phyloP scores from a whole-genome alignment of 2,329 filamentous ascomycete species.

The Magnaporthales sp. region DNA sequence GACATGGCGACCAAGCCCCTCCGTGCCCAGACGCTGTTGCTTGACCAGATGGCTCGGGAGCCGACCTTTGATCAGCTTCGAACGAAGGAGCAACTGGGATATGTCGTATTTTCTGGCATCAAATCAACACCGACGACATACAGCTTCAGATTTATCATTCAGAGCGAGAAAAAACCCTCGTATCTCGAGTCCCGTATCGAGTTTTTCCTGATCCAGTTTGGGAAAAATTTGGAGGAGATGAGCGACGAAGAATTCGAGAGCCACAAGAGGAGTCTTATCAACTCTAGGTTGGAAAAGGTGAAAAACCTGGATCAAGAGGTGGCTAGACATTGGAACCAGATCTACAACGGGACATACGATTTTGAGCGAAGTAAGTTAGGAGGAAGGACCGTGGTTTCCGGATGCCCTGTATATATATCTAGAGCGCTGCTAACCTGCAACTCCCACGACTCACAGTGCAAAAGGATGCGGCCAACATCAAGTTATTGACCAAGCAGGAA shows the following conservation, averaged over 20 bases:
- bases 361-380: slow-evolving; percentile 66
- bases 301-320: slow-evolving; percentile 89
- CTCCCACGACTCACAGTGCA: slow-evolving; percentile 44
- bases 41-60: slow-evolving; percentile 87
- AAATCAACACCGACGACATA: slow-evolving; percentile 66
- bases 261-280: slow-evolving; percentile 83
- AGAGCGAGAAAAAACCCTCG: slow-evolving; percentile 77
- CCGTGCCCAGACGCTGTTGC: slow-evolving; percentile 69
- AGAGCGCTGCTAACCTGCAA: background rate
- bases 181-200: slow-evolving; percentile 88
- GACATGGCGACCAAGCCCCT: slow-evolving; percentile 49
- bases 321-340: slow-evolving; percentile 73
- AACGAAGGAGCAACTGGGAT: slow-evolving; percentile 95
- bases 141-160: slow-evolving; percentile 83
- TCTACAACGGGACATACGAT: slow-evolving; percentile 79
- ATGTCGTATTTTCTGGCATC: slow-evolving; percentile 83
- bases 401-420: background rate
- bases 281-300: slow-evolving; percentile 78
- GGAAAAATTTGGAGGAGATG: slow-evolving; percentile 63
- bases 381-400: background rate
- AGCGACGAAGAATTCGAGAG: slow-evolving; percentile 75
- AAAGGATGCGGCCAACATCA: slow-evolving; percentile 67
- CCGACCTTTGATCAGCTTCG: slow-evolving; percentile 89
- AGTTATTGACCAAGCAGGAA: slow-evolving; percentile 66
- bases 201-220: slow-evolving; percentile 65